Evolutionary conservation across 2,329 filamentous ascomycete genomes (phyloP).

Genomic region (Cladophialophora carrionii): DNA sequence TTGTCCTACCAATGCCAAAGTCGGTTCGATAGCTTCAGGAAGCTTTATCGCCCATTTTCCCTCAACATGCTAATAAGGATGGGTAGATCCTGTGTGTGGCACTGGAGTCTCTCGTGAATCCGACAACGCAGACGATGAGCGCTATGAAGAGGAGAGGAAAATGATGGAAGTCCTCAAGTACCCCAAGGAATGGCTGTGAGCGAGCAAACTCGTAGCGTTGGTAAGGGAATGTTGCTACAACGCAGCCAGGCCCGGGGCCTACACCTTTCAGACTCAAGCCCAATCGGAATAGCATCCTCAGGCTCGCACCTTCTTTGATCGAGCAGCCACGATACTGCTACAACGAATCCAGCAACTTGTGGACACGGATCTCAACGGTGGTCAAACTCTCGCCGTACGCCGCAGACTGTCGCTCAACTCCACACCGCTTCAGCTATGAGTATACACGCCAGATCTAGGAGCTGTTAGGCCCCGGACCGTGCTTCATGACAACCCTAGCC

Average conservation of each 20-base stretch:
- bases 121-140: conserved; percentile 45
- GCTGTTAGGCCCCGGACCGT: background rate
- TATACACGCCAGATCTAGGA: background rate
- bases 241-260: too few relatives aligned
- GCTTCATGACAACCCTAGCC: background rate
- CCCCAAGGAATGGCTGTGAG: conserved; percentile 64
- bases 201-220: background rate
- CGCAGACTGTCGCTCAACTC: background rate
- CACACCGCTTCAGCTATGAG: background rate
- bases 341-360: background rate
- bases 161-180: conserved; percentile 71
- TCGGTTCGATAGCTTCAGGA: background rate
- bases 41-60: background rate
- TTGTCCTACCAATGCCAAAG: background rate
- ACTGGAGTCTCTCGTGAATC: conserved; percentile 51
- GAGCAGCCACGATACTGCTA: background rate
- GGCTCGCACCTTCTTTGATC: background rate
- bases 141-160: conserved; percentile 66
- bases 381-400: background rate
- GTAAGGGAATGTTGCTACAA: background rate
- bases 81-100: conserved; percentile 43
- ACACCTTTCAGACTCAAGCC: background rate
- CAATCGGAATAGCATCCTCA: background rate
- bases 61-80: background rate
- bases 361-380: background rate